These are phyloP conservation scores for Aspergillus fischeri DNA, from an alignment of 2,329 filamentous ascomycete genomes.

Conservation along the genomic window DNA sequence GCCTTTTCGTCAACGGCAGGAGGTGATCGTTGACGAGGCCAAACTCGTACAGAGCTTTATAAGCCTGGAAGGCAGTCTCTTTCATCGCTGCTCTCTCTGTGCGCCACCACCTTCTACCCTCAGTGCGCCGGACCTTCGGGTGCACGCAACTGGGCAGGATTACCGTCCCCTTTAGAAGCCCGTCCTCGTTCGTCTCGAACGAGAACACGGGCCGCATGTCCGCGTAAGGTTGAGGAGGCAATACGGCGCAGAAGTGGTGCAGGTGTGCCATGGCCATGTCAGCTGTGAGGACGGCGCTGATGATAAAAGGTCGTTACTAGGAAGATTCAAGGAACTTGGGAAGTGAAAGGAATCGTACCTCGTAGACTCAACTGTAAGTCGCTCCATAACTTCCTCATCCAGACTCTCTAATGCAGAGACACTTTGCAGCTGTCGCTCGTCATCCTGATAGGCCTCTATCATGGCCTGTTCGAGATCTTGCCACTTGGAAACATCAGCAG, in stretches of 20 bases:
- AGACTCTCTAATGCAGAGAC: conserved; percentile 49
- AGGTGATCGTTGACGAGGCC: conserved; percentile 75
- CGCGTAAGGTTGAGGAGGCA: conserved; percentile 56
- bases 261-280: conserved; percentile 73
- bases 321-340: not conserved
- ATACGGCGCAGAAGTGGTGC: conserved; percentile 70
- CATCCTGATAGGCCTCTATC: conserved; percentile 64
- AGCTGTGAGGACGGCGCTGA: conserved; percentile 64
- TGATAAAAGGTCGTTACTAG: not conserved
- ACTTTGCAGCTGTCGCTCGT: conserved; percentile 50
- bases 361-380: conserved; percentile 39
- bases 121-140: conserved; percentile 52
- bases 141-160: conserved; percentile 68
- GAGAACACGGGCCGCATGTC: conserved; percentile 65
- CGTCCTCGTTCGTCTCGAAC: conserved; percentile 18
- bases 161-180: conserved; percentile 52
- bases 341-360: conserved; percentile 12
- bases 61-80: conserved; percentile 81
- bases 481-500: conserved; percentile 52
- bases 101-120: conserved; percentile 57
- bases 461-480: conserved; percentile 66
- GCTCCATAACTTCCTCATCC: conserved; percentile 35
- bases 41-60: conserved; percentile 62
- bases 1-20: conserved; percentile 53
- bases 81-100: conserved; percentile 69